A percentile compares a stretch with the other conserved stretches of the same genome.
phyloP scores from a whole-genome alignment of 2,329 filamentous ascomycete species.

The Allantophomopsis cytisporea region DNA sequence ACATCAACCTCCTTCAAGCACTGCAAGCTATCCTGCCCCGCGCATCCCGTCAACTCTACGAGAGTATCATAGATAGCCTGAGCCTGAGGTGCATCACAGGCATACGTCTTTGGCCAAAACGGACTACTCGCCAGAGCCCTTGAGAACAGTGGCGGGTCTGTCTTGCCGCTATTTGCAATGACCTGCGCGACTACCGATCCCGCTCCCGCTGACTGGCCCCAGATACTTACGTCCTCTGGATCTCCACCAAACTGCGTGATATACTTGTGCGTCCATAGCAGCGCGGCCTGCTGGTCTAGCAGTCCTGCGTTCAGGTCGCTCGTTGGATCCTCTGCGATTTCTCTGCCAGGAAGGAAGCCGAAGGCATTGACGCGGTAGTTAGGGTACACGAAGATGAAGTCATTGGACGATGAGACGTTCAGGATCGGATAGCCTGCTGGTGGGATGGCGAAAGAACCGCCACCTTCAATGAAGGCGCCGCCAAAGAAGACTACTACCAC shows the following conservation, averaged over 20 bases:
- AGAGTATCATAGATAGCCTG: constrained; percentile 31
- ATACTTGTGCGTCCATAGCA: constrained; percentile 46
- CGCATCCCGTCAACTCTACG: constrained; percentile 25
- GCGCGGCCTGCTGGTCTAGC: constrained; percentile 41
- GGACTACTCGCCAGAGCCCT: constrained; percentile 36
- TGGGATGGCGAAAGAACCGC: constrained; percentile 37
- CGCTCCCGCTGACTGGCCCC: constrained; percentile 44
- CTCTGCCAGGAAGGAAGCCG: constrained; percentile 50
- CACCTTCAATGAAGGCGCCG: constrained; percentile 45
- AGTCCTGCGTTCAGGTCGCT: constrained; percentile 47
- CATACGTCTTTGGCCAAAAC: constrained; percentile 39
- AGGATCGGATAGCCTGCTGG: constrained; percentile 43
- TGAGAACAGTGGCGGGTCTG: constrained; percentile 28
- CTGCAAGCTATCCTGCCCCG: constrained; percentile 26
- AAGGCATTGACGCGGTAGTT: constrained; percentile 53
- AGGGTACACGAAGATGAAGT: constrained; percentile 42
- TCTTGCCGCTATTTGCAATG: constrained; percentile 29
- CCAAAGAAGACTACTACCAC: constrained; percentile 48
- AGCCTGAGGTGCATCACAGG: constrained; percentile 29
- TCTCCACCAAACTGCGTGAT: constrained; percentile 46
- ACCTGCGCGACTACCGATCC: constrained; percentile 37
- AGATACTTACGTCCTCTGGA: constrained; percentile 38
- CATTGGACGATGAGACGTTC: constrained; percentile 32
- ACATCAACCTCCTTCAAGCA: constrained; percentile 41
- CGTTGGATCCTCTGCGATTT: constrained; percentile 35